Evolutionary conservation across 768 basidiomycete genomes (phyloP).

Genomic region (Lentinus tigrinus): DNA sequence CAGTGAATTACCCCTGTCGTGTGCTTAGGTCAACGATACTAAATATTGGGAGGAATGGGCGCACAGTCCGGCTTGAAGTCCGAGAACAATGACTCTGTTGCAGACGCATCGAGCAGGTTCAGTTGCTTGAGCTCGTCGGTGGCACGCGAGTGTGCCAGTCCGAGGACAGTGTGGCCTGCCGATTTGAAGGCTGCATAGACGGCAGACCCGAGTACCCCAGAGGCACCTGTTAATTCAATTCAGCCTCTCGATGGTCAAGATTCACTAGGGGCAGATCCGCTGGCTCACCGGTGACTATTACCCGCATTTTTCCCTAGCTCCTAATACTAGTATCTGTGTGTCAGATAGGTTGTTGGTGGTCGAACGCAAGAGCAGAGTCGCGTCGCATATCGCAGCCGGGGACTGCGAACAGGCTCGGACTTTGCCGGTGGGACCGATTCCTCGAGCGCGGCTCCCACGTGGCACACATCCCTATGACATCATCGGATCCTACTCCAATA

Average conservation of each 20-base stretch:
- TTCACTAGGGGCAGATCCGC: neutral
- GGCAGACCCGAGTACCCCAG: constrained; percentile 85
- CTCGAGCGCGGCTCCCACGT: neutral
- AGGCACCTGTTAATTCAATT: constrained; percentile 60
- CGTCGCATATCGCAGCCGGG: no score
- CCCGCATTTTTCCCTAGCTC: constrained; percentile 36
- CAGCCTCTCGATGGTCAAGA: no score
- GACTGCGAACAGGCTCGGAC: neutral
- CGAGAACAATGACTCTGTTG: constrained; percentile 54
- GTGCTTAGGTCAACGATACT: neutral
- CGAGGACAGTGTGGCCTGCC: constrained; percentile 48
- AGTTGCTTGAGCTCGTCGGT: constrained; percentile 53
- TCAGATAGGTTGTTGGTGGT: no score
- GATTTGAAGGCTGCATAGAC: constrained; percentile 65
- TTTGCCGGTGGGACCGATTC: neutral
- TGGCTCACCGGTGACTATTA: constrained; percentile 31
- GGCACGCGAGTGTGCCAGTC: constrained; percentile 72
- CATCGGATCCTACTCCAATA: no score
- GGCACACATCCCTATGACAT: constrained; percentile 5
- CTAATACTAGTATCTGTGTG: neutral
- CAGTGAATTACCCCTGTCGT: constrained; percentile 85
- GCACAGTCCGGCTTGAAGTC: constrained; percentile 69
- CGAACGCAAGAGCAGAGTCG: no score
- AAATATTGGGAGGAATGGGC: constrained; percentile 20
- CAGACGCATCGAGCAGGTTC: constrained; percentile 62